Percentiles rank a stretch among this genome's conserved stretches.
phyloP scores from a whole-genome alignment of 495 filamentous ascomycete genomes.

The Venustampulla echinocandica region DNA sequence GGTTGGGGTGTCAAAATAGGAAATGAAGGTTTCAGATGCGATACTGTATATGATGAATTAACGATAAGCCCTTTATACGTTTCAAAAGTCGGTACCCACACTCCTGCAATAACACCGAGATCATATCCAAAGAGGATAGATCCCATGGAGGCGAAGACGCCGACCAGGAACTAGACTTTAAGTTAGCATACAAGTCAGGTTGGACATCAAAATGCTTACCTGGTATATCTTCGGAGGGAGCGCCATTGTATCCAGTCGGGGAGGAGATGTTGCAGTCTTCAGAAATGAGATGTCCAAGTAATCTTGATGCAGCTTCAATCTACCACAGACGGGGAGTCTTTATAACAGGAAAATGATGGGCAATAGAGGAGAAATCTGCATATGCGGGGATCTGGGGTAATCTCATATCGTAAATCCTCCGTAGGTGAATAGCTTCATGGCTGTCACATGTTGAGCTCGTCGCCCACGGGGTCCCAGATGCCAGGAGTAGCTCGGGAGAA shows the following conservation, averaged over 20 bases:
- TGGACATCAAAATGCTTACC: not conserved
- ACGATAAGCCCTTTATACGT: conserved; percentile 34
- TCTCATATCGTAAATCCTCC: no score
- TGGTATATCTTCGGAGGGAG: conserved; percentile 11
- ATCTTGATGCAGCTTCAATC: not conserved
- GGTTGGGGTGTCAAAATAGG: conserved; percentile 30
- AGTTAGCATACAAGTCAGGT: not conserved
- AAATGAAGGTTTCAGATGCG: conserved; percentile 9
- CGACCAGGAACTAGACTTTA: conserved; percentile 43
- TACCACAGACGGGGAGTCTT: not conserved
- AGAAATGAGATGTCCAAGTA: not conserved
- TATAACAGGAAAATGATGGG: not conserved
- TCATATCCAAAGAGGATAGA: conserved; percentile 47
- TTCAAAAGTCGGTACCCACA: conserved; percentile 46
- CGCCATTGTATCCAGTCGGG: not conserved
- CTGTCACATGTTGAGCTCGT: not conserved
- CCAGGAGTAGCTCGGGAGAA: no score
- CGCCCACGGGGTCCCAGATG: no score
- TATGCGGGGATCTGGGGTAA: no score
- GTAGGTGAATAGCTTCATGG: not conserved
- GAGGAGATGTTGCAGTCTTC: not conserved
- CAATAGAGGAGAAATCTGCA: not conserved
- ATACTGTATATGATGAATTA: conserved; percentile 2
- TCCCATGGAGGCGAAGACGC: conserved; percentile 54
- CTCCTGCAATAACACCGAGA: conserved; percentile 52